A percentile compares a stretch with the other conserved stretches of the same genome.
Evolutionary conservation across 352 stramenopile species (phyloP).

Genomic region (Peronospora tabacina): DNA sequence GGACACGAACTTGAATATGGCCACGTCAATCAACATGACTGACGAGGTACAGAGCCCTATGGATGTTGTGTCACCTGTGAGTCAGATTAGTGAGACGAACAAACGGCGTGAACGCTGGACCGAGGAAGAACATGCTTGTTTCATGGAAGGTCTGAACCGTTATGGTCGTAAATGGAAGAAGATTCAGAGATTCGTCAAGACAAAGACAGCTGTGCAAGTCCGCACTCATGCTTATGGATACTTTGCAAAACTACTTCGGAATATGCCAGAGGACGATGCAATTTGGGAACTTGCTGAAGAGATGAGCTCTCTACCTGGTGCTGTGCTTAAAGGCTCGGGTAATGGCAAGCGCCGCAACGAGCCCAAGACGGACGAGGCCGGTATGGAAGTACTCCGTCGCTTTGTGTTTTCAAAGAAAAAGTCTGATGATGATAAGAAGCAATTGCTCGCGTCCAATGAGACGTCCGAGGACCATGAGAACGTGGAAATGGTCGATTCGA

Average conservation of each 20-base stretch:
- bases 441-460: slow-evolving; percentile 15
- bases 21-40: slow-evolving; percentile 17
- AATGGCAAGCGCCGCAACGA: slow-evolving; percentile 73
- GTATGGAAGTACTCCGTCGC: slow-evolving; percentile 75
- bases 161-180: slow-evolving; percentile 87
- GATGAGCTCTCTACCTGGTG: slow-evolving; percentile 67
- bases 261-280: slow-evolving; percentile 79
- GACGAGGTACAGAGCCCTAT: slow-evolving; percentile 23
- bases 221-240: slow-evolving; percentile 84
- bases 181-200: slow-evolving; percentile 81
- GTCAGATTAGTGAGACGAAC: slow-evolving; percentile 51
- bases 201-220: slow-evolving; percentile 80
- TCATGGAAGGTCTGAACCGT: slow-evolving; percentile 81
- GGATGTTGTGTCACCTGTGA: slow-evolving; percentile 41
- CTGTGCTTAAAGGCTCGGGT: slow-evolving; percentile 63
- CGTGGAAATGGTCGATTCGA: slow-evolving; percentile 34
- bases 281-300: slow-evolving; percentile 76
- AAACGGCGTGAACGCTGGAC: slow-evolving; percentile 79
- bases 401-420: slow-evolving; percentile 84
- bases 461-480: slow-evolving; percentile 30
- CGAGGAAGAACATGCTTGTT: slow-evolving; percentile 71
- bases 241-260: slow-evolving; percentile 79
- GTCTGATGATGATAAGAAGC: slow-evolving; percentile 48
- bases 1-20: slow-evolving; percentile 35
- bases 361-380: slow-evolving; percentile 77